Evolutionary conservation across 805 yeast species (phyloP).

Genomic region (Diddensiella transvaalensis): DNA sequence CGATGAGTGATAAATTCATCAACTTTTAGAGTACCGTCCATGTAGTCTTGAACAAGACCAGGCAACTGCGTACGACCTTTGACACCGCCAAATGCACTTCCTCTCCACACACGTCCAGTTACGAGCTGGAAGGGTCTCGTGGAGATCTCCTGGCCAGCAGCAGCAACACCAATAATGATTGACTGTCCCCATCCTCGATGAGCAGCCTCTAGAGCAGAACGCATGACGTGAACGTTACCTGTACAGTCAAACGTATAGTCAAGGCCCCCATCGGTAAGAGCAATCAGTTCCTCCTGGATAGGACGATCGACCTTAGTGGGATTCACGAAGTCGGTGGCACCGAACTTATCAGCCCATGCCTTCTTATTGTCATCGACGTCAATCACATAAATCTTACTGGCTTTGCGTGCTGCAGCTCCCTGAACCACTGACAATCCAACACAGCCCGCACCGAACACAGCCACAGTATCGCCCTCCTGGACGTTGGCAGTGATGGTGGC

Average conservation of each 20-base stretch:
- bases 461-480: constrained; percentile 87
- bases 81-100: constrained; percentile 99
- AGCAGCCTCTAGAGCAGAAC: constrained; percentile 93
- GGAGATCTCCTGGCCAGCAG: constrained; percentile 94
- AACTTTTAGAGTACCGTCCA: constrained; percentile 76
- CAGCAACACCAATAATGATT: constrained; percentile 95
- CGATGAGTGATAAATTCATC: constrained; percentile 95
- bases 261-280: constrained; percentile 94
- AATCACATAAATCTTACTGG: constrained; percentile 72
- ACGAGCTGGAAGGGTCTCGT: constrained; percentile 99
- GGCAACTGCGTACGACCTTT: constrained; percentile 97
- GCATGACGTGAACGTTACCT: constrained; percentile 93
- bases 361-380: constrained; percentile 84
- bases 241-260: constrained; percentile 98
- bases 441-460: constrained; percentile 97
- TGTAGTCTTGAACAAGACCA: constrained; percentile 79
- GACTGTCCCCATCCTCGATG: constrained; percentile 99
- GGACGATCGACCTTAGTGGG: constrained; percentile 69
- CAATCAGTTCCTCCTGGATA: constrained; percentile 77
- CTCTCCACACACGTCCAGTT: constrained; percentile 98
- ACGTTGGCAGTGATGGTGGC: constrained; percentile 92
- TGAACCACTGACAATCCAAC: constrained; percentile 95
- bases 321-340: constrained; percentile 93
- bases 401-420: constrained; percentile 84
- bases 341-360: constrained; percentile 82